A percentile compares a stretch with the other conserved stretches of the same genome.
phyloP scores from a whole-genome alignment of 176 grass and related monocot species.

The maize (Zea mays) region Zm-B73-REFERENCE-NAM-5.0 NC_050096.1:199283501-199284000 shows the following conservation, averaged over 20 bases:
- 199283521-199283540: too few species aligned
- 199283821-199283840: conserved; percentile 2
- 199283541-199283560: too few species aligned
- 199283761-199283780: conserved; percentile 11
- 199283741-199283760: conserved; percentile 32
- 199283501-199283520: too few species aligned
- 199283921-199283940: conserved; percentile 4
- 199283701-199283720: conserved; percentile 3
- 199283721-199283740: conserved; percentile 28
- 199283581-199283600: too few species aligned
- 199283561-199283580: too few species aligned
- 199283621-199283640: too few species aligned
- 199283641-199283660: conserved; percentile 5
- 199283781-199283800: too few species aligned
- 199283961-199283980: conserved; percentile 15
- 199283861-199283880: conserved; percentile 16
- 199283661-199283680: neutral
- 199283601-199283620: too few species aligned
- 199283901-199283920: conserved; percentile 16
- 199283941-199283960: conserved; percentile 36
- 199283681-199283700: conserved; percentile 28
- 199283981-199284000: neutral
- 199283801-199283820: conserved; percentile 30
- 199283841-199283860: conserved; percentile 40
- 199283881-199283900: conserved; percentile 19